Evolutionary conservation across 2,329 filamentous ascomycete species (phyloP).

Genomic region (Neonectria ditissima): DNA sequence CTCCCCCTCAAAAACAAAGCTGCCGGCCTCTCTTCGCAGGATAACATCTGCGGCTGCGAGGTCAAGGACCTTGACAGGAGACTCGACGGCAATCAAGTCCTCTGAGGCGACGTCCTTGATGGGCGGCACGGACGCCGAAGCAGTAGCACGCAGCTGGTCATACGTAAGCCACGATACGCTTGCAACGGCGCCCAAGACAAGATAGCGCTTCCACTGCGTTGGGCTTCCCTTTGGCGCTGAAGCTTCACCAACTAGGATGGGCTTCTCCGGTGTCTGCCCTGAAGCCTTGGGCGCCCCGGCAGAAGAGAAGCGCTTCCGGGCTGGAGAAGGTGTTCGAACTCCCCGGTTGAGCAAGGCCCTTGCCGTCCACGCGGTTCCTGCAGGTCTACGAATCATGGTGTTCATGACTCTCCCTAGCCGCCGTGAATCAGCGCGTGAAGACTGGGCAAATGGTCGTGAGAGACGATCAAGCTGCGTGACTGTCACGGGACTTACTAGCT

Average conservation of each 20-base stretch:
- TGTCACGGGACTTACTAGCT: not conserved
- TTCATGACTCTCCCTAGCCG: not conserved
- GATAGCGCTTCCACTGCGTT: not conserved
- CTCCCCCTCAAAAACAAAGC: slow-evolving; percentile 46
- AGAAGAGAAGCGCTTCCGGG: slow-evolving; percentile 30
- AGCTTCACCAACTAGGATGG: slow-evolving; percentile 20
- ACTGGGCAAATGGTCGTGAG: not conserved
- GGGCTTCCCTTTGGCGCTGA: not conserved
- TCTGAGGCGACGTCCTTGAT: slow-evolving; percentile 34
- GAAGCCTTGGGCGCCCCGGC: slow-evolving; percentile 20
- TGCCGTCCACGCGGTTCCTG: not conserved
- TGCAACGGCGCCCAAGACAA: not conserved
- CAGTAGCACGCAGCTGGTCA: not conserved
- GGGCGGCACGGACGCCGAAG: slow-evolving; percentile 12
- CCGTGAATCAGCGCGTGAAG: slow-evolving; percentile 9
- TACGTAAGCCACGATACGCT: not conserved
- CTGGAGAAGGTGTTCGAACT: not conserved
- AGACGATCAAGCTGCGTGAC: not conserved
- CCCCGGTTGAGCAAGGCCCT: slow-evolving; percentile 13
- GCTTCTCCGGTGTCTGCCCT: slow-evolving; percentile 13
- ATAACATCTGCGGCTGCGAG: slow-evolving; percentile 47
- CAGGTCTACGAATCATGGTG: slow-evolving; percentile 32
- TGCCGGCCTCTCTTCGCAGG: slow-evolving; percentile 47
- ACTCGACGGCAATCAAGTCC: slow-evolving; percentile 38
- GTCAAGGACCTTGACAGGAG: slow-evolving; percentile 43